Base-by-base conservation (phyloP, 2,329 filamentous ascomycete genomes). In the Neonectria punicea region DNA sequence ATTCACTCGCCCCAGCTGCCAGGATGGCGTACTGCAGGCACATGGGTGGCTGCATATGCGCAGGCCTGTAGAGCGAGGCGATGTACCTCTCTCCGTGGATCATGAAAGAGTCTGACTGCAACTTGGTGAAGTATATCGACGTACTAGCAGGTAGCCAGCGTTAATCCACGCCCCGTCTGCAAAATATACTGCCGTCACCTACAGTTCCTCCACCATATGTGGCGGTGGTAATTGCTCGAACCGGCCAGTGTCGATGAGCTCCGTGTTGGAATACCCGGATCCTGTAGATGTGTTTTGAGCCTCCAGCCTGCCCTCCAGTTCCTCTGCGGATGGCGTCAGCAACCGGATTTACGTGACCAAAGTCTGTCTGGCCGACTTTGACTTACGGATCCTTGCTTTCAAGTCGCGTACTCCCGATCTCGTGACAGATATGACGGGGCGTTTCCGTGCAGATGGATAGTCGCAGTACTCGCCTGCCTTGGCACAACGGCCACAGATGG, bases 21-120 rank as follows among this genome's bases (percentile, higher is more conserved):
- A 93, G 95, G 77, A 97, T 92, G 13, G 90, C 90, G 78, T 97
- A 97, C 73, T 93, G 87, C 36, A 97, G 80, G 72, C 89, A 92
- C 72, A 95, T 87, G 0, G 93, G 92, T 3, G 94, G 93, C 58
- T 92, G 89, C 85, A 91, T 88, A 63, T 92, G 87, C 3, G 91
- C 89, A 1, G 91, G 84, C 11, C 80, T 81, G 69, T 93, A 89
- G 79, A 94, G 89, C 5, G 90, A 87, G 20, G 90, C 87, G 63
- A 91, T 82, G 74, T 93, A 97, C 43, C 92, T 87, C 22, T 87
- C 85, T 47, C 87, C 88, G 72, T 97, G 92, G 39, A 97, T 86
- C 75, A 97, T 87, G 5, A 93, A 92, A 22, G 90, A 76, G 18
- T 90, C 89, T 3, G 87, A 84, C 68, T 94, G 89, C 39, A 93